Conservation (phyloP, 2,329 filamentous ascomycete species). For the Paraphoma chrysanthemicola region DNA sequence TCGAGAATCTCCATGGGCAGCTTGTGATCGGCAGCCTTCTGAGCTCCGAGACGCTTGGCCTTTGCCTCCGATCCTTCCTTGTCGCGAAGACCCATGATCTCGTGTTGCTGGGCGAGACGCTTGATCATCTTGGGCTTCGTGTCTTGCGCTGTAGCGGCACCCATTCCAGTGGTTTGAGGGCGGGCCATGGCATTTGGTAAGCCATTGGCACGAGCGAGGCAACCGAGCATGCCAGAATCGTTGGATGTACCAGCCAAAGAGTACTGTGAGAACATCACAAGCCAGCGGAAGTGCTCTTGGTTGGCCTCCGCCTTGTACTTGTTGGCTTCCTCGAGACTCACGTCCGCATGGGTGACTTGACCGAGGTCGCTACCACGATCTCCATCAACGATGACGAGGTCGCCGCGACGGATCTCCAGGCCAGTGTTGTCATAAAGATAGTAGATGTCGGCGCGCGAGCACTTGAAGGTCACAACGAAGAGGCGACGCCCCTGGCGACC, state of each 20-base stretch:
- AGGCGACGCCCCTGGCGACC: constrained; percentile 54
- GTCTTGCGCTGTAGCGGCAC: constrained; percentile 59
- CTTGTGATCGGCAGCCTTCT: constrained; percentile 93
- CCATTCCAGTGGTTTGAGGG: constrained; percentile 64
- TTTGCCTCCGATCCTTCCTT: constrained; percentile 98
- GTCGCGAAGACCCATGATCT: constrained; percentile 86
- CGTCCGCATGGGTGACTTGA: constrained; percentile 86
- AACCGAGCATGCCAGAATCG: constrained; percentile 60
- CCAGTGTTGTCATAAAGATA: constrained; percentile 97
- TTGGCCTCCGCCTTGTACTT: constrained; percentile 89
- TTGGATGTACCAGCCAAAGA: constrained; percentile 41
- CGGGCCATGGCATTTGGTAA: constrained; percentile 36
- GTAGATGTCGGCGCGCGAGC: constrained; percentile 91
- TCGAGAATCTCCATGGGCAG: constrained; percentile 99
- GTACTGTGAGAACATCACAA: constrained; percentile 94
- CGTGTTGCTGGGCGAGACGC: constrained; percentile 87
- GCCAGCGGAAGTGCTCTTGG: constrained; percentile 96
- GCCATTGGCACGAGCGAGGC: constrained; percentile 43
- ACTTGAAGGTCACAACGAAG: constrained; percentile 96
- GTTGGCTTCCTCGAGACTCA: constrained; percentile 87
- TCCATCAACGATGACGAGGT: constrained; percentile 96
- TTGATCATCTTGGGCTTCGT: constrained; percentile 97
- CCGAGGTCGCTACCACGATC: constrained; percentile 96
- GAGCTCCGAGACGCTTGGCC: constrained; percentile 93
- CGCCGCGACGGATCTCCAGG: constrained; percentile 85